Conservation (phyloP, 2,329 filamentous ascomycete species). For the Pestalotiopsis sp. region DNA sequence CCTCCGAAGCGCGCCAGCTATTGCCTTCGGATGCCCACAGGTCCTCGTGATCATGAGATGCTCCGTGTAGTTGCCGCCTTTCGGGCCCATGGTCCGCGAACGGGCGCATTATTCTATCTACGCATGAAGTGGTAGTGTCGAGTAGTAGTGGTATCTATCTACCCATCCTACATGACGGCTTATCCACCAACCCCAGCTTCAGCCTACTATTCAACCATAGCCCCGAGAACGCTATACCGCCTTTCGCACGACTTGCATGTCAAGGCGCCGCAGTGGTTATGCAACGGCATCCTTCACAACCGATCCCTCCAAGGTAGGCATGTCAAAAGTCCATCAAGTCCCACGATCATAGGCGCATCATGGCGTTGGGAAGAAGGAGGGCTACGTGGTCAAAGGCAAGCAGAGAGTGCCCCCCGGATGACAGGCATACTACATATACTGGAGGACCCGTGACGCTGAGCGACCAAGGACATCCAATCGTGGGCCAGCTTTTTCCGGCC, state of each 20-base stretch:
- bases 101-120: background rate
- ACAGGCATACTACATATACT: background rate
- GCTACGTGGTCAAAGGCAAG: background rate
- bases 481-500: background rate
- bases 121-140: background rate
- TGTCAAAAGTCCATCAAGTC: background rate
- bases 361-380: background rate
- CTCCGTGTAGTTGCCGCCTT: background rate
- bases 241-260: constrained; percentile 4
- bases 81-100: background rate
- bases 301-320: background rate
- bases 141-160: background rate
- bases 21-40: background rate
- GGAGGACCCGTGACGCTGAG: background rate
- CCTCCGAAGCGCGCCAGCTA: background rate
- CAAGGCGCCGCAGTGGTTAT: background rate
- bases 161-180: background rate
- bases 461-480: background rate
- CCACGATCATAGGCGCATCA: background rate
- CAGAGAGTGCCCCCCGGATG: background rate
- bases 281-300: background rate
- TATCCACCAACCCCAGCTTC: background rate
- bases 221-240: background rate
- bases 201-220: background rate
- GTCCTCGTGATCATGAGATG: background rate